Evolutionary conservation across 495 filamentous ascomycete species (phyloP).

Genomic region (Trichoderma asperelloides): DNA sequence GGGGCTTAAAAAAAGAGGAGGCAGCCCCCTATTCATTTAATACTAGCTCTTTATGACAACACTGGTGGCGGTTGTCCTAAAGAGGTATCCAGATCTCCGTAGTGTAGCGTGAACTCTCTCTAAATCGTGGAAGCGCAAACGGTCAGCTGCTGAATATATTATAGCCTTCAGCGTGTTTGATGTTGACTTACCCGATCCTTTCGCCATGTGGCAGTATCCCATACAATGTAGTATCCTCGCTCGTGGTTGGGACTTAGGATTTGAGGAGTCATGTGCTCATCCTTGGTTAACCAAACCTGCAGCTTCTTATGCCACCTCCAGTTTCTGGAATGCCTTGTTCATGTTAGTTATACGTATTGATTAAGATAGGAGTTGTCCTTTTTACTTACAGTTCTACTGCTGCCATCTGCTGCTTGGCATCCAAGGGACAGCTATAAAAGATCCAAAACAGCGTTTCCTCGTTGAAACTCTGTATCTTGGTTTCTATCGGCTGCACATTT

Average conservation of each 20-base stretch:
- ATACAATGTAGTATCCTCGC: slow-evolving; percentile 81
- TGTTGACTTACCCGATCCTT: slow-evolving; percentile 61
- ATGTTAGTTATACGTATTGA: slow-evolving; percentile 9
- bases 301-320: slow-evolving; percentile 91
- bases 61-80: slow-evolving; percentile 4
- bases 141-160: slow-evolving; percentile 13
- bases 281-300: slow-evolving; percentile 85
- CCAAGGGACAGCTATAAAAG: slow-evolving; percentile 82
- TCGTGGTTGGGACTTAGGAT: slow-evolving; percentile 60
- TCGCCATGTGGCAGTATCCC: slow-evolving; percentile 76
- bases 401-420: slow-evolving; percentile 76
- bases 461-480: slow-evolving; percentile 71
- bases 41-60: neutral
- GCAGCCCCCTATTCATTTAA: neutral
- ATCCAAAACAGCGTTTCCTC: slow-evolving; percentile 92
- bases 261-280: slow-evolving; percentile 63
- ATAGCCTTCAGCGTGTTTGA: neutral
- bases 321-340: slow-evolving; percentile 50
- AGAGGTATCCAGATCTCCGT: slow-evolving; percentile 59
- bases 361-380: neutral
- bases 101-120: slow-evolving; percentile 73
- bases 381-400: slow-evolving; percentile 62
- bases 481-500: slow-evolving; percentile 72
- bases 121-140: slow-evolving; percentile 20
- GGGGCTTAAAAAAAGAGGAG: neutral